A percentile compares a stretch with the other conserved stretches of the same genome.
Conservation (phyloP, 2,329 filamentous ascomycete species). For the Arthrobotrys megalospora region DNA sequence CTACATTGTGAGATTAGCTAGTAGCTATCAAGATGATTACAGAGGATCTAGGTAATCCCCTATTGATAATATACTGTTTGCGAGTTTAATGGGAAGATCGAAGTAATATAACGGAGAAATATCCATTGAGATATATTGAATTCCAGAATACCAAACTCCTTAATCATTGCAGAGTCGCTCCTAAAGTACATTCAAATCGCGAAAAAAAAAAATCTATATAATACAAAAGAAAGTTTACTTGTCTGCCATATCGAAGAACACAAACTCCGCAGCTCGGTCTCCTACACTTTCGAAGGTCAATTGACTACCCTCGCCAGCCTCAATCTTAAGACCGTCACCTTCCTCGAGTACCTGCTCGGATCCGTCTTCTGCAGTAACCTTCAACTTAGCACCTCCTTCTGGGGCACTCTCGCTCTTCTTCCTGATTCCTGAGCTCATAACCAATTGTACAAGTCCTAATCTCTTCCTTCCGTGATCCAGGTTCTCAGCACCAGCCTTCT, state of each 20-base stretch:
- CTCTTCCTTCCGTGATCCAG: conserved; percentile 50
- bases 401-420: conserved; percentile 56
- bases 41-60: too few relatives aligned
- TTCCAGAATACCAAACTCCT: conserved; percentile 3
- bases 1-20: too few relatives aligned
- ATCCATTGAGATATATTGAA: background rate
- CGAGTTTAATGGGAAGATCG: background rate
- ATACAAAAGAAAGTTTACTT: conserved; percentile 24
- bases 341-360: conserved; percentile 56
- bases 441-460: conserved; percentile 54
- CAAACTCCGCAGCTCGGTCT: conserved; percentile 51
- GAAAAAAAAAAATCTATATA: background rate
- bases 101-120: background rate
- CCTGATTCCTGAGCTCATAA: conserved; percentile 60
- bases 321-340: conserved; percentile 56
- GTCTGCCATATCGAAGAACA: conserved; percentile 59
- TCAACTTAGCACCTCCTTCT: conserved; percentile 56
- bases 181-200: conserved; percentile 23
- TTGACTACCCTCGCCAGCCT: conserved; percentile 54
- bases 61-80: too few relatives aligned
- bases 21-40: too few relatives aligned
- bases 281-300: conserved; percentile 57
- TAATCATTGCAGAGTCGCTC: conserved; percentile 17
- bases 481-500: conserved; percentile 40
- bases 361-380: conserved; percentile 59